A percentile compares a stretch with the other conserved stretches of the same genome.
Conservation (phyloP, 306 rosid genomes). For the Dalbergia cultrata region DNA sequence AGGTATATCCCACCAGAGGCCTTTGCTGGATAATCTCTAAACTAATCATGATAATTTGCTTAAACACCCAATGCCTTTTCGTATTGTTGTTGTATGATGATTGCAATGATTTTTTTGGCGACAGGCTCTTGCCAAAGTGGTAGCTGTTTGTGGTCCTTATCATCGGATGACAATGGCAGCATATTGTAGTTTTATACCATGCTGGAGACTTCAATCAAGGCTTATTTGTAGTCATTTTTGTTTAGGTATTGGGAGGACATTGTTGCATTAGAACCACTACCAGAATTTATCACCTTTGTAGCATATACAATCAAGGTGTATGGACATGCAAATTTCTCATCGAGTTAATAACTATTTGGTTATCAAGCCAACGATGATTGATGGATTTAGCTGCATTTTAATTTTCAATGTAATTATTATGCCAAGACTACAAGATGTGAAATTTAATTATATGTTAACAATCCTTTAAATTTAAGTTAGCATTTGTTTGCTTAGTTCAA, state of each 20-base stretch:
- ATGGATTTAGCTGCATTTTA: too few species aligned
- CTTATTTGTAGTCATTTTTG: slow-evolving; percentile 27
- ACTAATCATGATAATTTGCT: slow-evolving; percentile 34
- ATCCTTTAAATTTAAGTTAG: too few species aligned
- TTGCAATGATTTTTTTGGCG: slow-evolving; percentile 40
- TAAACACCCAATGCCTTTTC: slow-evolving; percentile 24
- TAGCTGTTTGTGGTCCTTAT: slow-evolving; percentile 95
- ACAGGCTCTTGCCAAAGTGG: slow-evolving; percentile 89
- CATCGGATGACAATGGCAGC: slow-evolving; percentile 95
- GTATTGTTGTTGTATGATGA: slow-evolving; percentile 11
- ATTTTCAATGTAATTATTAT: too few species aligned
- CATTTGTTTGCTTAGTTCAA: too few species aligned
- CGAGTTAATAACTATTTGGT: too few species aligned
- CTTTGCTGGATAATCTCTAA: slow-evolving; percentile 22
- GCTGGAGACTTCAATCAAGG: slow-evolving; percentile 95
- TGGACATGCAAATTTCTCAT: too few species aligned
- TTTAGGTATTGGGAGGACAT: slow-evolving; percentile 45
- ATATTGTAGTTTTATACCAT: slow-evolving; percentile 85
- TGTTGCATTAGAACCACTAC: slow-evolving; percentile 13
- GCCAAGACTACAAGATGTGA: too few species aligned
- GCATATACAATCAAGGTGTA: too few species aligned
- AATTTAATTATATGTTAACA: too few species aligned
- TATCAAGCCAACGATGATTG: too few species aligned
- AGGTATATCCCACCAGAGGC: slow-evolving; percentile 55
- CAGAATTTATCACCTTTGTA: too few species aligned